phyloP scores from a whole-genome alignment of 129 eudicot genomes.

The Apium graveolens region DNA sequence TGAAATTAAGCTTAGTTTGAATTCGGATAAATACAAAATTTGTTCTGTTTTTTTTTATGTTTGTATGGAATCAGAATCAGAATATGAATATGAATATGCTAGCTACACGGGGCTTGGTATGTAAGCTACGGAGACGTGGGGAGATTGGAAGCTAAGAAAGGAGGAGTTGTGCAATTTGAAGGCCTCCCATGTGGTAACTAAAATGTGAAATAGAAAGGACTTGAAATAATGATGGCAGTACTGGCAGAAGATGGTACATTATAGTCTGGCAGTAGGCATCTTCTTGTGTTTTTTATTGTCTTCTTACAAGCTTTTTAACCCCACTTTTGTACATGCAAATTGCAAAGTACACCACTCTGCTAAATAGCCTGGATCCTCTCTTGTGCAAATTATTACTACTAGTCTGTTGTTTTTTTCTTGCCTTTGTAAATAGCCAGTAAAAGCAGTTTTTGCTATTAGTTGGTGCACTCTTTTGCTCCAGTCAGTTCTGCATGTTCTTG shows the following conservation, averaged over 20 bases:
- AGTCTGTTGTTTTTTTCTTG: background rate
- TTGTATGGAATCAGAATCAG: background rate
- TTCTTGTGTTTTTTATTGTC: background rate
- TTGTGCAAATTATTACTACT: background rate
- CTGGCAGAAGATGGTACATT: background rate
- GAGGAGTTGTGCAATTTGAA: slow-evolving; percentile 21
- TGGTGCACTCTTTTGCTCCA: background rate
- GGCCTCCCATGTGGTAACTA: slow-evolving; percentile 33
- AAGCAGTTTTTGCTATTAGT: background rate
- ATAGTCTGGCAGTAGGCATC: background rate
- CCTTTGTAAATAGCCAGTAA: background rate
- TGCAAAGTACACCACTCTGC: slow-evolving; percentile 2
- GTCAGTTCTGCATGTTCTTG: background rate
- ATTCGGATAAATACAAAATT: background rate
- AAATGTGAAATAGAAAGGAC: background rate
- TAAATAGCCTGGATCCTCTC: background rate
- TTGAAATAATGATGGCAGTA: background rate
- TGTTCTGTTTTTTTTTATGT: background rate
- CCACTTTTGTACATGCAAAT: background rate
- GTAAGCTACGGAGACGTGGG: slow-evolving; percentile 59
- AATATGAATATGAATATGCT: slow-evolving; percentile 17
- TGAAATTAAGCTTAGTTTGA: background rate
- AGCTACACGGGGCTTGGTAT: no score
- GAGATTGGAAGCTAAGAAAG: no score
- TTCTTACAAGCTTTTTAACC: background rate